Percentiles rank a stretch among this genome's conserved stretches.
phyloP scores from a whole-genome alignment of 495 filamentous ascomycete species.

The Tuber brumale region DNA sequence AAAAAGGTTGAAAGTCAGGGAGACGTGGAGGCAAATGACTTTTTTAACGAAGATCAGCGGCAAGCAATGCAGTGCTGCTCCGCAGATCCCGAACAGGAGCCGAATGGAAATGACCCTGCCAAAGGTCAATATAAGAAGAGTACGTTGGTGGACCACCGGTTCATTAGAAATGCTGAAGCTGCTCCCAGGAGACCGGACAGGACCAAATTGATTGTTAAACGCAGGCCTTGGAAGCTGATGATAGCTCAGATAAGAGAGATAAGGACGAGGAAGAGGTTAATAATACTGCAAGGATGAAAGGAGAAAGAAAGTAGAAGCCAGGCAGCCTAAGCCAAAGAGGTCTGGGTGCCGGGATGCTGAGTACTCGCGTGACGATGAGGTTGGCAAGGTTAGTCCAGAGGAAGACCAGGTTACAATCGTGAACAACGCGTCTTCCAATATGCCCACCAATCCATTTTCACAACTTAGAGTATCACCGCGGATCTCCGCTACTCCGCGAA shows the following conservation, averaged over 20 bases:
- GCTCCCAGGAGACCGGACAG: slow-evolving; percentile 70
- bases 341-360: slow-evolving; percentile 33
- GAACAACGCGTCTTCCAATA: too few species aligned
- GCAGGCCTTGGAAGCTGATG: slow-evolving; percentile 54
- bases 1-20: too few species aligned
- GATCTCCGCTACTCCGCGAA: slow-evolving; percentile 27
- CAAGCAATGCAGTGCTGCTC: too few species aligned
- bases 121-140: slow-evolving; percentile 43
- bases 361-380: slow-evolving; percentile 43
- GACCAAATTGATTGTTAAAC: slow-evolving; percentile 64
- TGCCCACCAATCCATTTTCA: slow-evolving; percentile 1
- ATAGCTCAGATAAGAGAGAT: slow-evolving; percentile 45
- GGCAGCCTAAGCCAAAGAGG: slow-evolving; percentile 10
- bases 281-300: slow-evolving; percentile 58
- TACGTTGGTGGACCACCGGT: slow-evolving; percentile 66
- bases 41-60: too few species aligned
- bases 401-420: slow-evolving; percentile 41
- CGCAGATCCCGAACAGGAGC: too few species aligned
- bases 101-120: too few species aligned
- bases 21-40: too few species aligned
- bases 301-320: slow-evolving; percentile 24
- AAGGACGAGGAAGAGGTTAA: slow-evolving; percentile 53
- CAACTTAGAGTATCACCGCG: too few species aligned
- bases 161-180: slow-evolving; percentile 86
- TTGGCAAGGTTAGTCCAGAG: slow-evolving; percentile 46